phyloP scores from a whole-genome alignment of 495 filamentous ascomycete species.

The Thermothielavioides terrestris region DNA sequence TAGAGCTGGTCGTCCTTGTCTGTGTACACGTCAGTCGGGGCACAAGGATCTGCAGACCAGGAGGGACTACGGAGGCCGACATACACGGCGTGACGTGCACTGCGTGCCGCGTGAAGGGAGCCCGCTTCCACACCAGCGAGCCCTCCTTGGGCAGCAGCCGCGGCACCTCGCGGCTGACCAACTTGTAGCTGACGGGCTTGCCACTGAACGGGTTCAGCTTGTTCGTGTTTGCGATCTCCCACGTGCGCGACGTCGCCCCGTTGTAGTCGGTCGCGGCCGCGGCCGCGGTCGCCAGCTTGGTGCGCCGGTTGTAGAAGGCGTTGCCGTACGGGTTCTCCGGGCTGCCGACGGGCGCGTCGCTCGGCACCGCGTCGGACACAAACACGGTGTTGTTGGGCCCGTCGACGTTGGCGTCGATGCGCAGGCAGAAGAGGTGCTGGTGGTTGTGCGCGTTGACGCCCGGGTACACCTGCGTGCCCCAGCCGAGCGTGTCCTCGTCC shows the following conservation, averaged over 20 bases:
- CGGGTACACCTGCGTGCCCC: slow-evolving; percentile 78
- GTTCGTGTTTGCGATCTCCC: slow-evolving; percentile 84
- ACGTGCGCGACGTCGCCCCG: slow-evolving; percentile 68
- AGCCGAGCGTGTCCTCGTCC: slow-evolving; percentile 77
- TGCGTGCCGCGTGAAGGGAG: slow-evolving; percentile 84
- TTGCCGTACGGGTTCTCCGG: slow-evolving; percentile 86
- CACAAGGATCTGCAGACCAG: not conserved
- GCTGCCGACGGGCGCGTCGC: slow-evolving; percentile 62
- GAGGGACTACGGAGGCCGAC: slow-evolving; percentile 14
- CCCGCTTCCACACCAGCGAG: slow-evolving; percentile 85
- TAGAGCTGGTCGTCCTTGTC: slow-evolving; percentile 81
- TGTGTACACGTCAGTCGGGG: slow-evolving; percentile 19
- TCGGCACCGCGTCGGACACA: slow-evolving; percentile 63
- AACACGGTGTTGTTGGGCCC: slow-evolving; percentile 80
- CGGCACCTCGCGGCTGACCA: slow-evolving; percentile 80
- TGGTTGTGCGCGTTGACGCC: slow-evolving; percentile 65
- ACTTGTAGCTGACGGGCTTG: slow-evolving; percentile 84
- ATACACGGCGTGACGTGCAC: slow-evolving; percentile 88
- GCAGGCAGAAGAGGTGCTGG: slow-evolving; percentile 91
- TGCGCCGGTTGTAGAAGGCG: slow-evolving; percentile 88
- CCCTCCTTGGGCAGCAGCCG: slow-evolving; percentile 73
- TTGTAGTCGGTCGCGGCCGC: slow-evolving; percentile 75
- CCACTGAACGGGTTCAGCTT: slow-evolving; percentile 78
- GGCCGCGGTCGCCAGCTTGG: slow-evolving; percentile 64
- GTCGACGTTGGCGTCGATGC: slow-evolving; percentile 83